Evolutionary conservation across 306 rosid species (phyloP).

Genomic region (Potentilla sterilis): DNA sequence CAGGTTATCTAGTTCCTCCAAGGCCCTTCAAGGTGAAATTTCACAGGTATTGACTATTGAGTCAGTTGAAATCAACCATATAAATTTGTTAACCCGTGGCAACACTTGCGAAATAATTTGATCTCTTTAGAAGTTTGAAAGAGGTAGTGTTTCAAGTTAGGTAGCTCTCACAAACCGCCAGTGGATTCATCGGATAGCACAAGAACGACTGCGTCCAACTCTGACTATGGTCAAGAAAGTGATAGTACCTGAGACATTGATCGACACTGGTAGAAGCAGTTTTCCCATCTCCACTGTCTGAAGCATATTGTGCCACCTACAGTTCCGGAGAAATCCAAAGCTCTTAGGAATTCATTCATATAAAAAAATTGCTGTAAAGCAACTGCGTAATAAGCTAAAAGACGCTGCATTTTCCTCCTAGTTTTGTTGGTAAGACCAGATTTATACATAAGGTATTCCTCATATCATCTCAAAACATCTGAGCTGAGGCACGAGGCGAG

Average conservation of each 20-base stretch:
- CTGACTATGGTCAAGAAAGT: not conserved
- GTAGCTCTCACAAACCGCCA: not conserved
- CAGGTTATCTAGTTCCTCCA: conserved; percentile 84
- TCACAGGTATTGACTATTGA: conserved; percentile 22
- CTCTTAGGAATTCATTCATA: conserved; percentile 18
- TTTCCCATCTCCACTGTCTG: conserved; percentile 71
- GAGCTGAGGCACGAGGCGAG: not conserved
- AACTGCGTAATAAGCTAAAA: conserved; percentile 5
- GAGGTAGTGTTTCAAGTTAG: not conserved
- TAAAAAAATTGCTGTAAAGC: not conserved
- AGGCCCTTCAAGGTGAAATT: conserved; percentile 49
- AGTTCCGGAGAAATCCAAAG: conserved; percentile 22
- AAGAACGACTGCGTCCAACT: not conserved
- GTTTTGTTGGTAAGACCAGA: not conserved
- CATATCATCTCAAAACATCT: not conserved
- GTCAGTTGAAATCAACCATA: conserved; percentile 18
- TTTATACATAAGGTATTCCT: not conserved
- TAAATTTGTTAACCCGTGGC: not conserved
- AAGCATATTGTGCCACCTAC: conserved; percentile 89
- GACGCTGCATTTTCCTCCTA: not conserved
- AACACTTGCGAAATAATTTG: not conserved
- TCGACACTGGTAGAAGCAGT: conserved; percentile 59
- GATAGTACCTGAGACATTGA: conserved; percentile 75
- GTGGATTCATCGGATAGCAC: not conserved
- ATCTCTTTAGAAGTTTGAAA: not conserved